Evolutionary conservation across 441 rosid genomes (phyloP), one percentile per base, ranked within the genome.

Genomic region (Euphorbia corollata): DNA sequence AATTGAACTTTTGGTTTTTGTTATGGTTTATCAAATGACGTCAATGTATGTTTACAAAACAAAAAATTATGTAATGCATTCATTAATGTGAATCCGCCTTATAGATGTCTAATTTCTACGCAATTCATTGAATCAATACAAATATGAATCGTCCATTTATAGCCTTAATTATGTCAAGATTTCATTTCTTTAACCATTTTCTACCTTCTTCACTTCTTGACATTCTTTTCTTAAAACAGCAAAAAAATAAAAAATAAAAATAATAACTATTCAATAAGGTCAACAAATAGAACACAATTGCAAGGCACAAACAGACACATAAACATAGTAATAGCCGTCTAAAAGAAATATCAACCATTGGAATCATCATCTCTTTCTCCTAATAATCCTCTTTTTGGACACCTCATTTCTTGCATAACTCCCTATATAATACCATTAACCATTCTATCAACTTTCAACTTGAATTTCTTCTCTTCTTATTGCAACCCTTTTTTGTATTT

Each of bases 291-390:
- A n/a, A n/a, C n/a, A n/a, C 36, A 27, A 15, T 59, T 27, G 38
- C 76, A 74, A 64, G 67, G n/a, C 65, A 71, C 23, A 75, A 73
- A 63, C 23, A n/a, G 71, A 74, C 78, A 59, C 4, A 18, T 4
- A 0, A 57, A 30, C 75, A 69, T 71, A 59, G 74, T 61, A 73
- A 54, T 23, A 12, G 19, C 59, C 79, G 83, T 68, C 77, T 74
- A 54, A 71, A 56, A 68, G 68, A 70, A 76, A 76, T 73, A 20
- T 23, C 32, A 50, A 19, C 22, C 75, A 67, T 77, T 65, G 84
- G 65, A 64, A 75, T 64, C 63, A 72, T 78, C 83, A 74, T 56
- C 72, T 39, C 18, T 36, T 58, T n/a, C 50, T 43, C 23, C 19
- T 54, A 5, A 68, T 63, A 9, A 51, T 51, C 56, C 56, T 51